phyloP scores from a whole-genome alignment of 2,329 filamentous ascomycete species.

The Ceratocystis variospora region DNA sequence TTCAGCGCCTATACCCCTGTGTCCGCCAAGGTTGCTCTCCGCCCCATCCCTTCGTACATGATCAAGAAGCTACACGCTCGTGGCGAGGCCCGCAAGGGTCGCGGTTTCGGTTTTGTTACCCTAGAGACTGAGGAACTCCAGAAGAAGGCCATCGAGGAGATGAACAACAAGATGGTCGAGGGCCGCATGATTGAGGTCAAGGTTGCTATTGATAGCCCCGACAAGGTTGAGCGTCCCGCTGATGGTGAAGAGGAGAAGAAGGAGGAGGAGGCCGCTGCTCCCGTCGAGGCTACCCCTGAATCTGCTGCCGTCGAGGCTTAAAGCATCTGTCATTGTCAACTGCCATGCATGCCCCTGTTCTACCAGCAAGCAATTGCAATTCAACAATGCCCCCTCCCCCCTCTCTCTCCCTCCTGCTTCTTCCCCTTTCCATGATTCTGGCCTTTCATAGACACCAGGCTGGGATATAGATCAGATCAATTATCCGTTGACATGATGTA shows the following conservation, averaged over 20 bases:
- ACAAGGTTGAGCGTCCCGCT: conserved; percentile 84
- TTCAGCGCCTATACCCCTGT: conserved; percentile 84
- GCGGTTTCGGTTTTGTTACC: conserved; percentile 96
- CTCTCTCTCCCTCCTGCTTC: too few species aligned
- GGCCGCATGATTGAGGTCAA: conserved; percentile 99
- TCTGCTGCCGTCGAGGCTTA: conserved; percentile 12
- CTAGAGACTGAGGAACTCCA: conserved; percentile 90
- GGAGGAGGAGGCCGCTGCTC: neutral
- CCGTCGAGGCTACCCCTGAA: neutral
- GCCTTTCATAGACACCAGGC: neutral
- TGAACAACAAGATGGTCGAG: conserved; percentile 99
- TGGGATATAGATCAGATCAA: neutral
- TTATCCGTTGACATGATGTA: neutral
- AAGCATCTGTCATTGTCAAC: neutral
- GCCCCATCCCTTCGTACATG: conserved; percentile 98
- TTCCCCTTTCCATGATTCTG: neutral
- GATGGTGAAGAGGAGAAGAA: conserved; percentile 32
- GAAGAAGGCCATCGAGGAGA: conserved; percentile 91
- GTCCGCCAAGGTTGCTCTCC: conserved; percentile 95
- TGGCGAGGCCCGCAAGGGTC: conserved; percentile 95
- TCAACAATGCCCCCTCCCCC: neutral
- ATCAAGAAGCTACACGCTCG: conserved; percentile 99
- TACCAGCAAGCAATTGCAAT: neutral
- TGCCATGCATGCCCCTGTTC: conserved; percentile 10
- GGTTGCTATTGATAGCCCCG: conserved; percentile 98